phyloP scores from a whole-genome alignment of 2,329 filamentous ascomycete genomes.

The Podosphaera leucotricha region DNA sequence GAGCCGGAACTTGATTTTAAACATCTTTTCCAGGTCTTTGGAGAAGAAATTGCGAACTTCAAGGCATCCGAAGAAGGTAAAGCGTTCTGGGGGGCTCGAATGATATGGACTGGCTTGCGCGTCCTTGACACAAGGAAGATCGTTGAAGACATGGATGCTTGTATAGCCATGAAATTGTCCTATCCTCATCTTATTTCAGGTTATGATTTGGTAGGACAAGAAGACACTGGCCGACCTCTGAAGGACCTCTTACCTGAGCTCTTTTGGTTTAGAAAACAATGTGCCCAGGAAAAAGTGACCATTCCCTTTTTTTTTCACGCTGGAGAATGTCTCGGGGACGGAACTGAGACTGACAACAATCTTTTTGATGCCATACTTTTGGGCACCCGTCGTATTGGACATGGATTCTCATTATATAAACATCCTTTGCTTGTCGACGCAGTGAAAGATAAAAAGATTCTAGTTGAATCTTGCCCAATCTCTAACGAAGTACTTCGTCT shows the following conservation, averaged over 20 bases:
- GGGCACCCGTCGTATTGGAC: constrained; percentile 70
- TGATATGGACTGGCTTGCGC: constrained; percentile 67
- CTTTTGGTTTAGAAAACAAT: constrained; percentile 84
- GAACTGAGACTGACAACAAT: constrained; percentile 52
- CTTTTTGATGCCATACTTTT: constrained; percentile 75
- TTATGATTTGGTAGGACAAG: constrained; percentile 76
- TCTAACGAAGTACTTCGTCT: constrained; percentile 72
- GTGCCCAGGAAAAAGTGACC: constrained; percentile 50
- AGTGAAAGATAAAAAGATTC: constrained; percentile 68
- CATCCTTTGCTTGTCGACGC: constrained; percentile 76
- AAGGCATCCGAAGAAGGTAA: constrained; percentile 45
- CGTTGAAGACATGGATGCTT: constrained; percentile 64
- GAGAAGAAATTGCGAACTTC: constrained; percentile 59
- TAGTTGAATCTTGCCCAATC: constrained; percentile 77
- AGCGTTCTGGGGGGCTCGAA: constrained; percentile 60
- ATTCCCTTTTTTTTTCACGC: constrained; percentile 90
- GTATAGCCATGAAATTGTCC: constrained; percentile 56
- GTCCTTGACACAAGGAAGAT: constrained; percentile 38
- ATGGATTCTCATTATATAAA: constrained; percentile 72
- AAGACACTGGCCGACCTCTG: constrained; percentile 56
- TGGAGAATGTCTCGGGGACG: constrained; percentile 65
- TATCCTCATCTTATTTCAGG: constrained; percentile 65
- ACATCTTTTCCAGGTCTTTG: constrained; percentile 47
- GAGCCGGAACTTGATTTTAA: constrained; percentile 41
- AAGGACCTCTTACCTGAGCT: constrained; percentile 59